phyloP scores from a whole-genome alignment of 164 flowering plant species.

The Houttuynia cordata region DNA sequence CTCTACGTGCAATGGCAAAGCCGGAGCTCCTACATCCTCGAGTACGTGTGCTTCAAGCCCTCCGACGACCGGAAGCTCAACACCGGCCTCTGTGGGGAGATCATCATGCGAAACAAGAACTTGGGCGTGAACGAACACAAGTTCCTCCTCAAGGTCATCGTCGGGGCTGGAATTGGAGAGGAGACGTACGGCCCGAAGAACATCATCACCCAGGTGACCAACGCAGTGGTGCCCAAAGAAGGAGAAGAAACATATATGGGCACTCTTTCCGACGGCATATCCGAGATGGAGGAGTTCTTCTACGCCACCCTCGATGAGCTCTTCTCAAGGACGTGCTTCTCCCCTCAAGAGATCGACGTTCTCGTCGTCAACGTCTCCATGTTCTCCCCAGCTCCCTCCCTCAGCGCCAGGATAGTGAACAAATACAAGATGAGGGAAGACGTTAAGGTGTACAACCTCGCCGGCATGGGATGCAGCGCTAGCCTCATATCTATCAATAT shows the following conservation, averaged over 20 bases:
- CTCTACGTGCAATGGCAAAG: constrained; percentile 3
- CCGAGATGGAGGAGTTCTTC: constrained; percentile 56
- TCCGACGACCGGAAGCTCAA: constrained; percentile 15
- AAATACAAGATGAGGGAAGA: constrained; percentile 33
- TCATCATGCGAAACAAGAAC: constrained; percentile 16
- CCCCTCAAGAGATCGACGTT: constrained; percentile 45
- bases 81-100: constrained; percentile 15
- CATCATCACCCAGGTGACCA: constrained; percentile 1
- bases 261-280: constrained; percentile 3
- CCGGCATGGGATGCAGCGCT: constrained; percentile 12
- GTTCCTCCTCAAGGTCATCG: constrained; percentile 13
- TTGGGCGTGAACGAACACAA: constrained; percentile 11
- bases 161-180: constrained; percentile 10
- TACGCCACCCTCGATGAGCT: constrained; percentile 42
- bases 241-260: background rate
- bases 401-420: constrained; percentile 40
- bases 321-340: constrained; percentile 26
- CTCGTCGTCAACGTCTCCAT: constrained; percentile 61
- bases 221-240: background rate
- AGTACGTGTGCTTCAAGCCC: constrained; percentile 18
- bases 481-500: constrained; percentile 8
- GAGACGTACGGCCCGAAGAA: constrained; percentile 14
- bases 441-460: constrained; percentile 6
- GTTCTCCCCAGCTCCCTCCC: constrained; percentile 40
- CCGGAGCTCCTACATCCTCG: constrained; percentile 14